Base-by-base conservation (phyloP, 1,284 basidiomycete genomes). In the Sphaerobolus stellatus region DNA sequence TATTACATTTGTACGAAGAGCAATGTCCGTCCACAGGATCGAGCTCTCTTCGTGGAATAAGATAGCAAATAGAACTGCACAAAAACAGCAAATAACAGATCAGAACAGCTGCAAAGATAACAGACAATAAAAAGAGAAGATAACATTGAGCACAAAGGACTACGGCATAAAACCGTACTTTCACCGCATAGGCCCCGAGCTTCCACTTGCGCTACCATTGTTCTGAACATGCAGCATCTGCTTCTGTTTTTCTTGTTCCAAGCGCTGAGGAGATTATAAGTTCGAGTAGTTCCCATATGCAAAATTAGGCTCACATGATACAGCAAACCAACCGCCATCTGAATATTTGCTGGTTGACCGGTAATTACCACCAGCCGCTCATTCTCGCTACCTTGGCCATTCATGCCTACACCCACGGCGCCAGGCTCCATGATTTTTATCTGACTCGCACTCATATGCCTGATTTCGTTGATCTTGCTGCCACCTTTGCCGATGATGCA, bases 341-440 rank as follows among this genome's bases (percentile, higher is more conserved):
- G 94, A 60, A 99, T 98, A 67, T 96, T 95, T 5, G 84, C 79
- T 2, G 94, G 94, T 63, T 90, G 89, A 7, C 97, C 97, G 13
- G 94, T 96, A 64, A 97, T 97, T 48, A 93, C 94, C 7, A 98
- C 94, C 64, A 98, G 71, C 62, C 95, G 76, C 72, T 98, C 95
- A 53, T 90, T 85, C 64, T 90, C 88, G 31, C 83, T 81, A 22
- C 84, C 87, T 86, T 80, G 50, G 41, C 54, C 52, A 56, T 83
- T 85, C 64, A 82, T 71, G 13, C 82, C 82, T 2, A 80, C 78
- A 28, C 81, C 83, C 9, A 78, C 77, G n/a, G 90, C 91, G 44
- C 92, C 93, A 25, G 96, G 95, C 66, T 99, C 97, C 86, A 98
- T 98, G 56, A 99, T 98, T 73, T 98, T 95, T 73, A 99, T 98